Conservation (phyloP, 78 protist genomes). For the Isochrysis galbana region DNA sequence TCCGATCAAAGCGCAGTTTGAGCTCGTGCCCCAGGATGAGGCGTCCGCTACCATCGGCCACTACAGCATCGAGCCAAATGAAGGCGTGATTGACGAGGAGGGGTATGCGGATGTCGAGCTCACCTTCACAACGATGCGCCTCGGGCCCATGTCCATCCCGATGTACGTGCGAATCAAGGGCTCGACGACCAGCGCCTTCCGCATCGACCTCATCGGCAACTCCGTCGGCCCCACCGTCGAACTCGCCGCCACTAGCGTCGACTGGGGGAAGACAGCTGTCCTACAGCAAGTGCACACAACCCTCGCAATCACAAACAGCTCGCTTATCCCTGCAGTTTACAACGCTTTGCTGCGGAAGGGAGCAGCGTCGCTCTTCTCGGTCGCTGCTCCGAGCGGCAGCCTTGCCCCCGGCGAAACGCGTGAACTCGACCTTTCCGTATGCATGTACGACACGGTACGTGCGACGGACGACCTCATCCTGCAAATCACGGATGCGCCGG, state of each 20-base stretch:
- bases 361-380: not conserved
- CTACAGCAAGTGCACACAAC: slow-evolving; percentile 16
- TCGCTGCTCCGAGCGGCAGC: not conserved
- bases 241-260: not conserved
- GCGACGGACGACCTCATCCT: slow-evolving; percentile 53
- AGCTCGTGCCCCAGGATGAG: slow-evolving; percentile 38
- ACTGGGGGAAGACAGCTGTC: slow-evolving; percentile 50
- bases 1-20: slow-evolving; percentile 65
- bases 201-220: not conserved
- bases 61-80: not conserved
- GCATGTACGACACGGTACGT: slow-evolving; percentile 49
- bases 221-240: slow-evolving; percentile 51
- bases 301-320: slow-evolving; percentile 48
- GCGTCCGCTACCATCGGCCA: not conserved
- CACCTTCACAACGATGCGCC: slow-evolving; percentile 30
- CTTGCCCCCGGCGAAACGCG: slow-evolving; percentile 9
- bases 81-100: slow-evolving; percentile 10
- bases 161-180: slow-evolving; percentile 40
- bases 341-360: slow-evolving; percentile 37
- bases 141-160: slow-evolving; percentile 45
- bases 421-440: not conserved
- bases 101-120: not conserved
- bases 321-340: slow-evolving; percentile 62
- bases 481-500: slow-evolving; percentile 22
- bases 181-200: not conserved